A percentile compares a stretch with the other conserved stretches of the same genome.
Evolutionary conservation across 2,329 filamentous ascomycete genomes (phyloP).

Genomic region (Penicillium polonicum): DNA sequence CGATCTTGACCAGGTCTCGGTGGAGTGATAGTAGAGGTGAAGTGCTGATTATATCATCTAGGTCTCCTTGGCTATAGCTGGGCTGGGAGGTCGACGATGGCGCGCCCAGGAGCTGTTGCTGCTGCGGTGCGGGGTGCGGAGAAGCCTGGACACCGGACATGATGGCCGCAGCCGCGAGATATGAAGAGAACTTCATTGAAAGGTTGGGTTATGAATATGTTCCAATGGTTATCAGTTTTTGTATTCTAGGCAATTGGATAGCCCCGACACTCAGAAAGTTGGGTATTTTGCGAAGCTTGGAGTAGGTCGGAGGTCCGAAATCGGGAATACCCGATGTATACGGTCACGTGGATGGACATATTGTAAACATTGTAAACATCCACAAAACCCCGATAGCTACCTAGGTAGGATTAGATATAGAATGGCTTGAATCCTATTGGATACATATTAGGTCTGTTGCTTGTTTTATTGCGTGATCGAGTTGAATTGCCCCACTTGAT

Average conservation of each 20-base stretch:
- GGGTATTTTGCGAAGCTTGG: neutral
- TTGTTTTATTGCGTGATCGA: neutral
- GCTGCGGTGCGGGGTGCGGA: slow-evolving; percentile 30
- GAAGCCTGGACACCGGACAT: slow-evolving; percentile 24
- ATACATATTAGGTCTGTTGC: too few relatives aligned
- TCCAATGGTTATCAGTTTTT: neutral
- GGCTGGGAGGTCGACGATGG: neutral
- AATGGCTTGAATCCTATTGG: neutral
- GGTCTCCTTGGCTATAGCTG: slow-evolving; percentile 10
- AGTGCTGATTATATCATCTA: slow-evolving; percentile 40
- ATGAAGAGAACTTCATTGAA: slow-evolving; percentile 23
- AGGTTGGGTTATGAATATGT: neutral
- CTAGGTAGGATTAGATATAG: too few relatives aligned
- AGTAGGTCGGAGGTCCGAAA: neutral
- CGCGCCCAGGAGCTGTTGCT: slow-evolving; percentile 20
- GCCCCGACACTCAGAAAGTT: neutral
- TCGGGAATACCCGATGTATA: neutral
- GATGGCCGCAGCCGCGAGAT: slow-evolving; percentile 20
- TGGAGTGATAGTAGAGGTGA: slow-evolving; percentile 68
- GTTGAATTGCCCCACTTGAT: neutral
- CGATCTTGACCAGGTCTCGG: slow-evolving; percentile 68
- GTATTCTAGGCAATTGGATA: neutral
- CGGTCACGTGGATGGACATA: neutral
- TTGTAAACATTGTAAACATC: neutral
- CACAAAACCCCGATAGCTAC: neutral